Percentiles rank a stretch among this genome's conserved stretches.
phyloP scores from a whole-genome alignment of 2,329 filamentous ascomycete species.

The Myriosclerotinia curreyana region DNA sequence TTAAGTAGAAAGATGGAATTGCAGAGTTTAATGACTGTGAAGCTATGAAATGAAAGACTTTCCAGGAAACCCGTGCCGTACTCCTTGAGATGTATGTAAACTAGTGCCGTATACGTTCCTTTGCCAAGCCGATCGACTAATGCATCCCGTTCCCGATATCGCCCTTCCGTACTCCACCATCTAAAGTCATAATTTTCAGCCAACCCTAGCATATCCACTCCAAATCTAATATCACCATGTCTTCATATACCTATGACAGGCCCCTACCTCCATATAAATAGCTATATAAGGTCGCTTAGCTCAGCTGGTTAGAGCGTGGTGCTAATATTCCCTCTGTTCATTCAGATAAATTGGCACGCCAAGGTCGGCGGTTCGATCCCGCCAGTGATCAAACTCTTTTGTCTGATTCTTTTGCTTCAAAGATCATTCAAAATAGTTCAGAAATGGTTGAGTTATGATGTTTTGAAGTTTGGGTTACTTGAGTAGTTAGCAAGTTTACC shows the following conservation, averaged over 20 bases:
- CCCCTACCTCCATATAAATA: rapidly evolving
- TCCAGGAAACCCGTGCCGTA: too few relatives aligned
- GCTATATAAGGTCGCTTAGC: constrained; percentile 1
- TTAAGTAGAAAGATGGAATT: too few relatives aligned
- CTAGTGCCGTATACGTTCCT: too few relatives aligned
- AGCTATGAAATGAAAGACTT: too few relatives aligned
- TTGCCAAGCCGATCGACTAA: background rate
- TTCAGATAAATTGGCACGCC: background rate
- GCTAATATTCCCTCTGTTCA: constrained; percentile 2
- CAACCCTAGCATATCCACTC: background rate
- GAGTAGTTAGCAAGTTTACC: background rate
- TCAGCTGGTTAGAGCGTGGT: constrained; percentile 17
- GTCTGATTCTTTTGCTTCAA: too few relatives aligned
- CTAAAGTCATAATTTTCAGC: background rate
- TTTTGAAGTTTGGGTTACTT: background rate
- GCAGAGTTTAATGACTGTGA: too few relatives aligned
- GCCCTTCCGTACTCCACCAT: background rate
- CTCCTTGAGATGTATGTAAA: too few relatives aligned
- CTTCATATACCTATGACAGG: rapidly evolving
- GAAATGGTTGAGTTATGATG: background rate
- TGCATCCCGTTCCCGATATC: background rate
- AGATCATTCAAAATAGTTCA: background rate
- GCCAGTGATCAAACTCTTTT: background rate
- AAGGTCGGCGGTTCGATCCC: constrained; percentile 7
- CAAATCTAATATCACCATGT: too few relatives aligned